These are phyloP conservation scores for Stenogyne calaminthoides DNA, from an alignment of 305 asterid genomes.

Conservation along the genomic window DNA sequence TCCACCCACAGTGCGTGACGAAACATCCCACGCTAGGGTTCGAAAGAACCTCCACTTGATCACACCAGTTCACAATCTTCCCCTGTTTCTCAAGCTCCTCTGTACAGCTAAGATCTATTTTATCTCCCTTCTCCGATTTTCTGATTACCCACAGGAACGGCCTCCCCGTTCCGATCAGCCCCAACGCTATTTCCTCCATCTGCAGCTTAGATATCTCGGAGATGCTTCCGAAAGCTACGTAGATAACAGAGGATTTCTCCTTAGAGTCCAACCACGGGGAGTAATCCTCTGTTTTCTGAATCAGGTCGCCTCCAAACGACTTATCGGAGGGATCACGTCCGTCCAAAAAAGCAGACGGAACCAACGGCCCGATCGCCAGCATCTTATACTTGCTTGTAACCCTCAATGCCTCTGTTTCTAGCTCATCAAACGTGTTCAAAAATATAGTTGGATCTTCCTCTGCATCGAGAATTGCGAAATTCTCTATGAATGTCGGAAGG, in stretches of 20 bases:
- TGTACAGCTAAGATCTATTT: not conserved
- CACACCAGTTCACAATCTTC: constrained; percentile 43
- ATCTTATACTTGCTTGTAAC: constrained; percentile 29
- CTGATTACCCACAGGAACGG: constrained; percentile 30
- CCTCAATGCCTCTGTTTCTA: constrained; percentile 39
- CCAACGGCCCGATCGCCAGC: constrained; percentile 29
- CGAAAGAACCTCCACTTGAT: constrained; percentile 42
- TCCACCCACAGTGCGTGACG: constrained; percentile 51
- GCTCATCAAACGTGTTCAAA: constrained; percentile 45
- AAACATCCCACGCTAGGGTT: constrained; percentile 37
- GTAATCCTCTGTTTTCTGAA: constrained; percentile 23
- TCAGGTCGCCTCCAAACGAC: constrained; percentile 27
- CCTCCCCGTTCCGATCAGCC: not conserved
- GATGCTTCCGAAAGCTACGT: constrained; percentile 55
- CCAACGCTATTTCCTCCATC: constrained; percentile 24
- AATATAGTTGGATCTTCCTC: constrained; percentile 28
- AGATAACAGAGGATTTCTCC: constrained; percentile 38
- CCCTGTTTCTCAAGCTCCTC: constrained; percentile 40
- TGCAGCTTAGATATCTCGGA: constrained; percentile 32
- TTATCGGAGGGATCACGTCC: constrained; percentile 37
- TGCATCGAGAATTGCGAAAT: constrained; percentile 23
- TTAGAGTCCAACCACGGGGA: constrained; percentile 37
- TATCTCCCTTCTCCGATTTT: constrained; percentile 1
- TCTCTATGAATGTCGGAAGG: constrained; percentile 8
- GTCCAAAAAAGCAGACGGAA: constrained; percentile 46